Conservation (phyloP, 2,329 filamentous ascomycete species). For the Alternaria rosae region DNA sequence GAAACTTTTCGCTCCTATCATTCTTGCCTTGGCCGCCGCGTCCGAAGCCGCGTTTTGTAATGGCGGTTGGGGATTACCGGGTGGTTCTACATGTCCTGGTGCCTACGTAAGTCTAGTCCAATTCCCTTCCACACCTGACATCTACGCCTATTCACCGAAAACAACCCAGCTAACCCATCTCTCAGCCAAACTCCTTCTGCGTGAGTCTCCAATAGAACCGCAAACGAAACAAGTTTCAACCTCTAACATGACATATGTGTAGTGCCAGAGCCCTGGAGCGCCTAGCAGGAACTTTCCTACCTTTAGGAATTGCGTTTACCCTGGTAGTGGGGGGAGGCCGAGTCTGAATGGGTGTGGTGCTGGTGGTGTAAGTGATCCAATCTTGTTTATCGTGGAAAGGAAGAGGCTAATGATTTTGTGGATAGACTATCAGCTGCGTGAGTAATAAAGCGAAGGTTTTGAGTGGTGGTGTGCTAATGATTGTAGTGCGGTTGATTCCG, state of each 20-base stretch:
- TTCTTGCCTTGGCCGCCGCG: background rate
- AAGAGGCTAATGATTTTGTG: background rate
- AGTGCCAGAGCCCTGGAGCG: background rate
- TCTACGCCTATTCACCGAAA: too few relatives aligned
- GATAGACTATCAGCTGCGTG: background rate
- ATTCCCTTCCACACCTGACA: too few relatives aligned
- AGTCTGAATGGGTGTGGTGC: background rate
- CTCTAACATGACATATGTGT: background rate
- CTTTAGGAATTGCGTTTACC: background rate
- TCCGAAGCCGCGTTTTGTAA: background rate
- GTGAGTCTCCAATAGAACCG: background rate
- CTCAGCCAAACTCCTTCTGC: background rate
- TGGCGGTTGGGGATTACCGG: background rate
- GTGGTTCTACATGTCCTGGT: background rate
- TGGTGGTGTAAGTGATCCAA: background rate
- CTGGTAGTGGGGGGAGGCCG: background rate
- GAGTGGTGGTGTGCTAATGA: background rate
- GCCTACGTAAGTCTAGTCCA: background rate
- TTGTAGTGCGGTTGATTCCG: background rate
- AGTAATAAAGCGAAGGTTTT: fast-evolving
- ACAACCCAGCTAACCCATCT: background rate
- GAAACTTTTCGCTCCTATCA: background rate
- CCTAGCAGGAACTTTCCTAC: background rate
- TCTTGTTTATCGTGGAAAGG: too few relatives aligned
- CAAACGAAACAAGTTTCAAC: background rate